These are phyloP conservation scores for Durusdinium trenchii DNA, from an alignment of 73 alveolate genomes.

Conservation along the genomic window DNA sequence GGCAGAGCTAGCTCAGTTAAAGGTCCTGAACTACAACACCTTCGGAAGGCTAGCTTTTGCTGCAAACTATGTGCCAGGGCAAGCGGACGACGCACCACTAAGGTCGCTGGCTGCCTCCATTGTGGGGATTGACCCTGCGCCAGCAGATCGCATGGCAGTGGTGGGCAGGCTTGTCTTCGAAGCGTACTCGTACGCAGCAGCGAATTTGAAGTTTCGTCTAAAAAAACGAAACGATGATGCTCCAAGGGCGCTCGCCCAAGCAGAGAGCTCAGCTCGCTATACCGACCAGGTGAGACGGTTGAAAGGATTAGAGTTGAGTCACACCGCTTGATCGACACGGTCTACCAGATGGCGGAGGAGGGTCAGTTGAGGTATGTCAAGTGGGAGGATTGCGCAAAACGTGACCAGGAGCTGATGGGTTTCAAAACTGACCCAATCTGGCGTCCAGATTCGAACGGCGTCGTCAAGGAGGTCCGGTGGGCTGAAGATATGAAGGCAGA, in stretches of 20 bases:
- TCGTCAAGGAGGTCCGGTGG: not conserved
- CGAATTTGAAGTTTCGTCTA: not conserved
- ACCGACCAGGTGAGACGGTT: not conserved
- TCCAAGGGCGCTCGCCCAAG: not conserved
- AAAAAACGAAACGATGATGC: not conserved
- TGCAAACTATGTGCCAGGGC: constrained; percentile 22
- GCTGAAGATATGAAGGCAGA: not conserved
- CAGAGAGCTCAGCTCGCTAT: not conserved
- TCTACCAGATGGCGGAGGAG: too few species aligned
- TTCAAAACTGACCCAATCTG: too few species aligned
- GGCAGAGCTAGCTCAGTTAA: not conserved
- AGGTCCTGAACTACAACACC: not conserved
- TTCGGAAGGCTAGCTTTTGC: constrained; percentile 47
- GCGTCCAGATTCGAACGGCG: not conserved
- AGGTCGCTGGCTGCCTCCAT: not conserved
- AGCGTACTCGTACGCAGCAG: not conserved
- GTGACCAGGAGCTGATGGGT: too few species aligned
- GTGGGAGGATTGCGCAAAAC: too few species aligned
- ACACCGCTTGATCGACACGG: too few species aligned
- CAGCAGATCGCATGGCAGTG: not conserved
- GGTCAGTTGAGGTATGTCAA: too few species aligned
- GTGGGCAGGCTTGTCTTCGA: not conserved
- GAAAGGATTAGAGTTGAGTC: not conserved
- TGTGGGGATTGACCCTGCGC: not conserved
- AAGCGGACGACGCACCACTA: constrained; percentile 9